These are phyloP conservation scores for Myrica gale DNA, from an alignment of 306 rosid genomes.

Conservation along the genomic window DNA sequence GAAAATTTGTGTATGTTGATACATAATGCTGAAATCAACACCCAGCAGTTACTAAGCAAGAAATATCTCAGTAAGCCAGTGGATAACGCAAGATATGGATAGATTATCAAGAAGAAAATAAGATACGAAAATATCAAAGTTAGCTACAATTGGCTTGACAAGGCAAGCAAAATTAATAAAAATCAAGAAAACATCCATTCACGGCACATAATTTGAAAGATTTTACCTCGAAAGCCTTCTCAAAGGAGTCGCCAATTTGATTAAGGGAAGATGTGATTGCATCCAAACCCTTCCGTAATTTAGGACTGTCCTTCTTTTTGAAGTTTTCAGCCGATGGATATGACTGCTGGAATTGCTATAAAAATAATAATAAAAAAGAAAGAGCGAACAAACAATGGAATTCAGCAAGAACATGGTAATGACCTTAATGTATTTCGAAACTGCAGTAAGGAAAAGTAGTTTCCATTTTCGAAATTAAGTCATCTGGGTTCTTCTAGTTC, in stretches of 20 bases:
- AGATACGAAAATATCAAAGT: not conserved
- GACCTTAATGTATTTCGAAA: not conserved
- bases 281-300: conserved; percentile 73
- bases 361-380: conserved; percentile 10
- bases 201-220: not conserved
- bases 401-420: conserved; percentile 12
- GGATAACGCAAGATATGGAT: not conserved
- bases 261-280: conserved; percentile 72
- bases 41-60: not conserved
- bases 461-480: not conserved
- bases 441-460: not conserved
- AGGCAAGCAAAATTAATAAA: not conserved
- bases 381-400: not conserved
- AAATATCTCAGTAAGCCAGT: not conserved
- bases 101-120: not conserved
- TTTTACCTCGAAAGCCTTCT: conserved; percentile 85
- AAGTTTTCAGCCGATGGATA: conserved; percentile 40
- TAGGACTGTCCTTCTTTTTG: conserved; percentile 65
- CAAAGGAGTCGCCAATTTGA: conserved; percentile 92
- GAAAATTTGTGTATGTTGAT: not conserved
- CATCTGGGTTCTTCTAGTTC: not conserved
- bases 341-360: conserved; percentile 45
- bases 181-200: not conserved
- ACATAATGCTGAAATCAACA: not conserved
- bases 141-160: not conserved